A percentile compares a stretch with the other conserved stretches of the same genome.
phyloP scores from a whole-genome alignment of 176 grass and related monocot species.

The Aegilops longissima region DNA sequence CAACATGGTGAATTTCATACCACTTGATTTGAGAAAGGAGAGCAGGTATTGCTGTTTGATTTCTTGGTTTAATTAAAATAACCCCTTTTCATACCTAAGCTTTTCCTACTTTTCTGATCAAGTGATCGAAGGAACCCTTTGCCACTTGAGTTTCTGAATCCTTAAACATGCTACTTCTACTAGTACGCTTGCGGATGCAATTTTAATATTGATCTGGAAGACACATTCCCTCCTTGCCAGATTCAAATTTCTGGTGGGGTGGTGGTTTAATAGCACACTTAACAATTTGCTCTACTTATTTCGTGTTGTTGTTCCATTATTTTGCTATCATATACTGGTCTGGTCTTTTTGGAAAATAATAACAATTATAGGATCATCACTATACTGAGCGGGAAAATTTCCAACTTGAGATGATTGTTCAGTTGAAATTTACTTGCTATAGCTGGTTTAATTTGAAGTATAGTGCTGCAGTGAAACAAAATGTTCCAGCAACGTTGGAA shows the following conservation, averaged over 20 bases:
- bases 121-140: neutral
- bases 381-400: neutral
- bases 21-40: conserved; percentile 78
- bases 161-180: neutral
- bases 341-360: neutral
- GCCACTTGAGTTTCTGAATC: neutral
- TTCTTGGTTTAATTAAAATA: neutral
- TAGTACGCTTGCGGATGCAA: neutral
- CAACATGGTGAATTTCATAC: conserved; percentile 89
- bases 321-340: neutral
- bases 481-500: neutral
- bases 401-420: neutral
- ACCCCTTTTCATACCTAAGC: neutral
- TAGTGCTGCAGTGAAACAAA: neutral
- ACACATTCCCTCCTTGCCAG: neutral
- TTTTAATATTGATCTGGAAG: conserved; percentile 5
- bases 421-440: neutral
- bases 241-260: neutral
- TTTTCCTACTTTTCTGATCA: neutral
- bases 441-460: neutral
- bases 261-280: neutral
- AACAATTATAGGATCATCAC: neutral
- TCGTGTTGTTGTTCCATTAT: neutral
- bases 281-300: neutral
- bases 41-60: conserved; percentile 57